A percentile compares a stretch with the other conserved stretches of the same genome.
phyloP scores from a whole-genome alignment of 805 yeast species.

The Yamadazyma takamatsuzukensis region DNA sequence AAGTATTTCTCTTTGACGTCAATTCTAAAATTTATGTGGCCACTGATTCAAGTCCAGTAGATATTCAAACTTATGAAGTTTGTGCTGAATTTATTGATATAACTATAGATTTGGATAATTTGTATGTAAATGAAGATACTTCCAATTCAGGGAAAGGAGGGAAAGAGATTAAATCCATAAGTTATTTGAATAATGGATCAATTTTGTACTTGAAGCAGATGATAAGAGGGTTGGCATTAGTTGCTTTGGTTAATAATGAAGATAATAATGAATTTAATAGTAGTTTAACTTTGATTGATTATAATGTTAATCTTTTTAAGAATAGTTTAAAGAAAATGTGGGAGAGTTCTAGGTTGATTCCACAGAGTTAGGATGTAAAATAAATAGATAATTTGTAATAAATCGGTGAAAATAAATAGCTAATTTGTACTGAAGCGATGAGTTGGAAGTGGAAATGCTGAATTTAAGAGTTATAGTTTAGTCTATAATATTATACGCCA shows the following conservation, averaged over 20 bases:
- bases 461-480: no score
- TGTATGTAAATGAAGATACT: slow-evolving; percentile 41
- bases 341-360: slow-evolving; percentile 40
- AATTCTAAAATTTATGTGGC: slow-evolving; percentile 93
- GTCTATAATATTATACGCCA: no score
- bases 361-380: no score
- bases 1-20: slow-evolving; percentile 87
- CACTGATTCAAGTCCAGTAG: slow-evolving; percentile 94
- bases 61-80: slow-evolving; percentile 90
- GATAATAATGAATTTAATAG: slow-evolving; percentile 33
- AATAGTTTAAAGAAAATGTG: slow-evolving; percentile 72
- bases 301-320: slow-evolving; percentile 79
- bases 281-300: slow-evolving; percentile 72
- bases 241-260: slow-evolving; percentile 58
- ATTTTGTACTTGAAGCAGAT: slow-evolving; percentile 81
- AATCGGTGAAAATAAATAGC: not conserved
- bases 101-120: slow-evolving; percentile 79
- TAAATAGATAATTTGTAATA: no score
- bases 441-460: not conserved
- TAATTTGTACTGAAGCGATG: not conserved
- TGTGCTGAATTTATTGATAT: slow-evolving; percentile 97
- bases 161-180: slow-evolving; percentile 58
- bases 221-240: slow-evolving; percentile 90
- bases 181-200: slow-evolving; percentile 80
- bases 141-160: slow-evolving; percentile 8